These are phyloP conservation scores for Solanum infundibuliforme DNA, from an alignment of 257 asterid genomes.

Conservation along the genomic window DNA sequence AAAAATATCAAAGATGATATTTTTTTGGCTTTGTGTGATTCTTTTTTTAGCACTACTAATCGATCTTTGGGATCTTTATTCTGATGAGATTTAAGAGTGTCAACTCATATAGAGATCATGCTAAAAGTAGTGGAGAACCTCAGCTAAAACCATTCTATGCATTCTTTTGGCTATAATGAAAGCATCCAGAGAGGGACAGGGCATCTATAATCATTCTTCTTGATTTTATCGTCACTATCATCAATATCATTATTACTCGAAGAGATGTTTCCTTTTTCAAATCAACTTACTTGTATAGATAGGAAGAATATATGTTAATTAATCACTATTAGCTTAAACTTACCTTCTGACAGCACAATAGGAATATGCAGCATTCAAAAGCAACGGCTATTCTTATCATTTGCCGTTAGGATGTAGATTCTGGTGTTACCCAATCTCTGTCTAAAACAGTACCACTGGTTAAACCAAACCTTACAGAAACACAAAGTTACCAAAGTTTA, in stretches of 20 bases:
- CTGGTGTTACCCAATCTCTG: not conserved
- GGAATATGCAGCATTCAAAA: constrained; percentile 34
- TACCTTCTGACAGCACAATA: not conserved
- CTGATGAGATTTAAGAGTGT: not conserved
- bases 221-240: not conserved
- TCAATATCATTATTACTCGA: not conserved
- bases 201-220: not conserved
- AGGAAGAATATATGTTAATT: not conserved
- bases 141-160: not conserved
- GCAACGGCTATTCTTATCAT: constrained; percentile 32
- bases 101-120: not conserved
- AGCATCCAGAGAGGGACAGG: not conserved
- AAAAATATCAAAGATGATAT: not conserved
- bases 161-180: not conserved
- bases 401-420: constrained; percentile 28
- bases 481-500: no score
- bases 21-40: not conserved
- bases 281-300: not conserved
- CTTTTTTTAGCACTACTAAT: not conserved
- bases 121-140: not conserved
- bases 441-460: no score
- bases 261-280: not conserved
- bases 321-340: not conserved
- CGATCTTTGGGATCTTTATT: not conserved
- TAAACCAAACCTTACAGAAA: no score